These are phyloP conservation scores for Rhytidhysteron rufulum DNA, from an alignment of 2,329 filamentous ascomycete species.

Conservation along the genomic window DNA sequence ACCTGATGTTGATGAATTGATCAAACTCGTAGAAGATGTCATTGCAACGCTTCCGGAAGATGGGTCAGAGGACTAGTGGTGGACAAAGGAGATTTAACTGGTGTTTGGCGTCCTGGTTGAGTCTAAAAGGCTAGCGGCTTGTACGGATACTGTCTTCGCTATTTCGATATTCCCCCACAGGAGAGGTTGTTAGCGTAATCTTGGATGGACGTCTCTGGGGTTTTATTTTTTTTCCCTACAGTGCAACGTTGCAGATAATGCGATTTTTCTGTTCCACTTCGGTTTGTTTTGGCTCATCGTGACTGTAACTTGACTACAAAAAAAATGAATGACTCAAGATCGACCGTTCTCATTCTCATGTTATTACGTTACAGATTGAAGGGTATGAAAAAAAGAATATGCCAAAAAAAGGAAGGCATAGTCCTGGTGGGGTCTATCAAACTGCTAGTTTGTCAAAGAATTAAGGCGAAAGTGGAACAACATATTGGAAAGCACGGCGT, in stretches of 20 bases:
- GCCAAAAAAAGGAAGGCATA: conserved; percentile 13
- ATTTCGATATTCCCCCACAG: no score
- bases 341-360: neutral
- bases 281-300: neutral
- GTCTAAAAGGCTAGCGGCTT: neutral
- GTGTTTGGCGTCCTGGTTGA: neutral
- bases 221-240: no score
- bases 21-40: conserved; percentile 70
- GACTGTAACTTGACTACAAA: neutral
- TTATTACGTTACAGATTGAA: neutral
- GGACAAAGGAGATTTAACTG: no score
- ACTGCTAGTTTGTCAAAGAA: conserved; percentile 6
- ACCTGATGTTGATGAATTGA: conserved; percentile 82
- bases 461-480: neutral
- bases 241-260: no score
- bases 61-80: conserved; percentile 25
- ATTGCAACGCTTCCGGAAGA: conserved; percentile 66
- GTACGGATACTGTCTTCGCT: neutral
- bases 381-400: conserved; percentile 3
- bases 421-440: conserved; percentile 24
- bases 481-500: conserved; percentile 41
- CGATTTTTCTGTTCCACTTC: no score
- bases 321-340: neutral
- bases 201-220: no score
- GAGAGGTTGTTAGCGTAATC: no score